A percentile compares a stretch with the other conserved stretches of the same genome.
Evolutionary conservation across 306 rosid species (phyloP).

Genomic region (Corylus americana): DNA sequence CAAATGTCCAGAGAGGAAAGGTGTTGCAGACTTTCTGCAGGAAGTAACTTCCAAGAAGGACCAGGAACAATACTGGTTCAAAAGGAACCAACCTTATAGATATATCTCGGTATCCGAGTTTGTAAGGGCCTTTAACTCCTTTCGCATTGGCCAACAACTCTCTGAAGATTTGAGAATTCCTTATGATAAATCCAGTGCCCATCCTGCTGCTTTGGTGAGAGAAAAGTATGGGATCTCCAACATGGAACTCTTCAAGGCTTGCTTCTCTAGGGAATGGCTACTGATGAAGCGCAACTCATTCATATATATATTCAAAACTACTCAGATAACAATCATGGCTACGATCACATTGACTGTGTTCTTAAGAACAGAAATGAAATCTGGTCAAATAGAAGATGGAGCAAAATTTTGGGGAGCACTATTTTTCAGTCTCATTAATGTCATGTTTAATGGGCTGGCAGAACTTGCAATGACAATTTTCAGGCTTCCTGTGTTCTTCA

Average conservation of each 20-base stretch:
- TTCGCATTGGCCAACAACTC: conserved; percentile 54
- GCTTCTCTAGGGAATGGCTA: conserved; percentile 74
- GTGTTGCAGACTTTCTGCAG: conserved; percentile 79
- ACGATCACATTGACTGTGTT: conserved; percentile 59
- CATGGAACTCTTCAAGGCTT: conserved; percentile 69
- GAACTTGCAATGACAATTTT: conserved; percentile 60
- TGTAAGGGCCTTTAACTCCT: conserved; percentile 39
- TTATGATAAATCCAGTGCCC: conserved; percentile 49
- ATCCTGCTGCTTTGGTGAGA: conserved; percentile 71
- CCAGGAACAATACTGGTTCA: conserved; percentile 81
- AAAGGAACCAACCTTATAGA: conserved; percentile 46
- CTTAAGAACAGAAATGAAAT: conserved; percentile 60
- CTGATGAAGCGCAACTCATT: conserved; percentile 64
- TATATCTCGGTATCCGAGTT: conserved; percentile 63
- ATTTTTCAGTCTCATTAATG: conserved; percentile 57
- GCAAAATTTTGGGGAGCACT: conserved; percentile 67
- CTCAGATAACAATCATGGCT: conserved; percentile 56
- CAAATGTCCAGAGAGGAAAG: conserved; percentile 84
- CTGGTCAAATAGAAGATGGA: conserved; percentile 48
- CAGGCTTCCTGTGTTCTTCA: conserved; percentile 68
- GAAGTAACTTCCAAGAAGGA: conserved; percentile 86
- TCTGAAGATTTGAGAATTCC: conserved; percentile 47
- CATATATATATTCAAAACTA: conserved; percentile 56
- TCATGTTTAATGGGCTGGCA: conserved; percentile 81
- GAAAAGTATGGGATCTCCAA: conserved; percentile 68